Percentiles rank a stretch among this genome's conserved stretches.
Evolutionary conservation across 2,329 filamentous ascomycete genomes (phyloP).

Genomic region (Cladosporium sp.): DNA sequence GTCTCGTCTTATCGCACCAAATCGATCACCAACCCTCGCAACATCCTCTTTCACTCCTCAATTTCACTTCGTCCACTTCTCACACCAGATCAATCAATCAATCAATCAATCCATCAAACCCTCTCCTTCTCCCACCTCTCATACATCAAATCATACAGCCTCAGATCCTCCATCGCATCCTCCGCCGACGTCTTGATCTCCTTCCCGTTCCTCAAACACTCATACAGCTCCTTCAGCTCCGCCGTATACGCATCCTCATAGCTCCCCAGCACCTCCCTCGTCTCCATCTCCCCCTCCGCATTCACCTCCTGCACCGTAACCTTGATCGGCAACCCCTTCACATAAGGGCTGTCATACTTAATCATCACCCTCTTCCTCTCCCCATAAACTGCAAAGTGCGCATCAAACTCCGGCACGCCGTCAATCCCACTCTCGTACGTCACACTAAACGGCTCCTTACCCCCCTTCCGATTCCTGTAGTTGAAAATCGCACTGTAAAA

Average conservation of each 20-base stretch:
- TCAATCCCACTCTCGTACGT: slow-evolving; percentile 54
- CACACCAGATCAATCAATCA: neutral
- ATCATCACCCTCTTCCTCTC: slow-evolving; percentile 49
- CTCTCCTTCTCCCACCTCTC: slow-evolving; percentile 14
- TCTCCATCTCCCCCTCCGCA: slow-evolving; percentile 27
- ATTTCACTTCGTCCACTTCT: neutral
- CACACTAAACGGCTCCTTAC: slow-evolving; percentile 40
- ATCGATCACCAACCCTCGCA: too few species aligned
- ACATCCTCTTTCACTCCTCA: too few species aligned
- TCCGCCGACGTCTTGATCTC: slow-evolving; percentile 35
- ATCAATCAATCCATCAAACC: neutral
- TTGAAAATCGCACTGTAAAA: slow-evolving; percentile 38
- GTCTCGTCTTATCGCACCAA: neutral
- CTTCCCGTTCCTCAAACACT: slow-evolving; percentile 33
- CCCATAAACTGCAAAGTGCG: slow-evolving; percentile 49
- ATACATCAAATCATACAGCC: slow-evolving; percentile 29
- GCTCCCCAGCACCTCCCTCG: slow-evolving; percentile 33
- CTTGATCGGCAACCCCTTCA: slow-evolving; percentile 50
- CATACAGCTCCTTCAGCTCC: slow-evolving; percentile 38
- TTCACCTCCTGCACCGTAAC: slow-evolving; percentile 43
- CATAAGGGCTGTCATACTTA: slow-evolving; percentile 52
- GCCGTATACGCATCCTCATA: slow-evolving; percentile 44
- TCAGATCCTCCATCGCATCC: slow-evolving; percentile 39
- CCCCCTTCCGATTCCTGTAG: slow-evolving; percentile 29
- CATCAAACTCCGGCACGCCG: slow-evolving; percentile 48